Evolutionary conservation across 2,329 filamentous ascomycete species (phyloP).

Genomic region (Ascochyta viciae-villosae): DNA sequence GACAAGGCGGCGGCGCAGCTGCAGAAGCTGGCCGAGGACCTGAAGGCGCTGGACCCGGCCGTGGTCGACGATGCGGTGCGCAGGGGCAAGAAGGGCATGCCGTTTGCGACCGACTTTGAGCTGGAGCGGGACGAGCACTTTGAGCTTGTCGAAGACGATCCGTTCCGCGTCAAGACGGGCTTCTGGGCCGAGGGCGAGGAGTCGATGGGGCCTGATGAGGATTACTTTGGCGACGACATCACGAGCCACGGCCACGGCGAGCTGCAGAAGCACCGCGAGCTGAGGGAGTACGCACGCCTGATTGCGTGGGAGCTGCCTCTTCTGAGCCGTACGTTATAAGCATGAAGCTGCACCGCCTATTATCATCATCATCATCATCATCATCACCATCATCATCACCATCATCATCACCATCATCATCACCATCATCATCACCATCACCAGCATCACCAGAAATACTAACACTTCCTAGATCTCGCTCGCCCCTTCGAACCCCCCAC

Average conservation of each 20-base stretch:
- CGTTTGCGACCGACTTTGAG: constrained; percentile 22
- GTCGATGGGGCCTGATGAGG: constrained; percentile 63
- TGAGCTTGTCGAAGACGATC: constrained; percentile 26
- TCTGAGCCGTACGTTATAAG: constrained; percentile 72
- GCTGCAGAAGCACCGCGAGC: constrained; percentile 85
- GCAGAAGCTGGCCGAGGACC: constrained; percentile 28
- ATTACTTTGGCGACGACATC: constrained; percentile 83
- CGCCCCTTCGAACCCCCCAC: constrained; percentile 70
- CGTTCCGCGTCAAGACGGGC: constrained; percentile 23
- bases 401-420: too few relatives aligned
- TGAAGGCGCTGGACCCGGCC: constrained; percentile 34
- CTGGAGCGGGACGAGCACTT: constrained; percentile 38
- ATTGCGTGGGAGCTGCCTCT: constrained; percentile 96
- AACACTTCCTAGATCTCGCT: constrained; percentile 69
- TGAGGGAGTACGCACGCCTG: constrained; percentile 85
- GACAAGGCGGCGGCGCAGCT: constrained; percentile 31
- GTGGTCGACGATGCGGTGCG: constrained; percentile 31
- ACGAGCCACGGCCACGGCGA: constrained; percentile 83
- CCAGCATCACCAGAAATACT: too few relatives aligned
- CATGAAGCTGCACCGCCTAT: too few relatives aligned
- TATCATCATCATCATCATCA: too few relatives aligned
- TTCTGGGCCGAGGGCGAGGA: constrained; percentile 52
- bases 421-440: too few relatives aligned
- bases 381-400: too few relatives aligned
- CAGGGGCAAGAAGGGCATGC: constrained; percentile 33